Conservation (phyloP, 805 yeast genomes). For the Metschnikowia orientalis region DNA sequence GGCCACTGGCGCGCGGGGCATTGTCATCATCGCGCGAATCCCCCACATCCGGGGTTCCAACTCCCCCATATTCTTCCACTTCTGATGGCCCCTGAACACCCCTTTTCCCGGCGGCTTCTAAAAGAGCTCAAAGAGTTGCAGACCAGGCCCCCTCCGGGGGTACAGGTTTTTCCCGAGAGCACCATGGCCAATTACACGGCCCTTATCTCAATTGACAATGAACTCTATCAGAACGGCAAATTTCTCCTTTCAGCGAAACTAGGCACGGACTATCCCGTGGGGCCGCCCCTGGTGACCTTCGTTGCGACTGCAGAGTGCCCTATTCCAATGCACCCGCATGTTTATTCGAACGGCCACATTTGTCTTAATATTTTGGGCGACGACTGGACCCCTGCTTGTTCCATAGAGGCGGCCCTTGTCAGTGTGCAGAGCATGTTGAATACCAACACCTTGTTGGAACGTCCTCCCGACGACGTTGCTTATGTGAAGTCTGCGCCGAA, state of each 20-base stretch:
- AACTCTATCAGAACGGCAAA: conserved; percentile 9
- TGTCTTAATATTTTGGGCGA: conserved; percentile 62
- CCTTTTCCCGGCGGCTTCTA: conserved; percentile 14
- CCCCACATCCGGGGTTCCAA: too few species aligned
- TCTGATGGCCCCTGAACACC: too few species aligned
- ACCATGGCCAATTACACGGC: conserved; percentile 10
- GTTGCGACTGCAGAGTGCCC: conserved; percentile 1
- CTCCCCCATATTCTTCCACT: too few species aligned
- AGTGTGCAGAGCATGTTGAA: conserved; percentile 64
- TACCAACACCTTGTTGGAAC: conserved; percentile 40
- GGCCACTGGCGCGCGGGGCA: too few species aligned
- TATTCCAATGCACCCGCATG: conserved; percentile 73
- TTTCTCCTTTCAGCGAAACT: conserved; percentile 10
- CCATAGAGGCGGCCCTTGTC: conserved; percentile 44
- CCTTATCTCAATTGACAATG: conserved; percentile 9
- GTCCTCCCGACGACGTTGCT: conserved; percentile 54
- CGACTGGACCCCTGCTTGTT: conserved; percentile 65
- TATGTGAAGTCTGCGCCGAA: conserved; percentile 53
- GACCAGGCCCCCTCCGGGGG: conserved; percentile 8
- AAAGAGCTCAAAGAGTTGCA: conserved; percentile 12
- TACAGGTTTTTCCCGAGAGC: conserved; percentile 10
- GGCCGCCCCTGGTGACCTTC: conserved; percentile 16
- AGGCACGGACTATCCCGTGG: conserved; percentile 16
- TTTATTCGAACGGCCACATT: conserved; percentile 75
- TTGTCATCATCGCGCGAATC: too few species aligned